phyloP scores from a whole-genome alignment of 164 flowering plant genomes.

The Buxus sempervirens region DNA sequence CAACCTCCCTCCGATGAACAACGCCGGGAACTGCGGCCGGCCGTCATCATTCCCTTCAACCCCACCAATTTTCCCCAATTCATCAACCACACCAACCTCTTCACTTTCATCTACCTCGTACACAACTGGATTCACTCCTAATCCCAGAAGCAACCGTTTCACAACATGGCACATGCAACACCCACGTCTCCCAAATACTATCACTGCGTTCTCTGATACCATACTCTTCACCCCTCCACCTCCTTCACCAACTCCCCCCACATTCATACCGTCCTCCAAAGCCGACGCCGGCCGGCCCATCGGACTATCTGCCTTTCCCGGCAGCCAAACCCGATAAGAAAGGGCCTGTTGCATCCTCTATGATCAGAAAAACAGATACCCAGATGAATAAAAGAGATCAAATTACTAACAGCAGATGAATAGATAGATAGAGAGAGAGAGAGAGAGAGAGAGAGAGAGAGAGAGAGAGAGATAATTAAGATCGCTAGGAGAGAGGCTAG shows the following conservation, averaged over 20 bases:
- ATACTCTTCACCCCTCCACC: slow-evolving; percentile 3
- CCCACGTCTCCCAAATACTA: slow-evolving; percentile 28
- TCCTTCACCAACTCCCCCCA: background rate
- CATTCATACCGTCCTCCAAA: background rate
- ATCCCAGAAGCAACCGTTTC: slow-evolving; percentile 24
- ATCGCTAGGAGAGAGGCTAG: background rate
- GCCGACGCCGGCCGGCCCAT: background rate
- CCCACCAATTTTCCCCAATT: slow-evolving; percentile 3
- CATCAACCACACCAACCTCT: slow-evolving; percentile 10
- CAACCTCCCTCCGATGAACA: slow-evolving; percentile 47
- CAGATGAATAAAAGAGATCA: too few species aligned
- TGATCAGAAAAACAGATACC: background rate
- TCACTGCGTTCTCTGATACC: slow-evolving; percentile 26
- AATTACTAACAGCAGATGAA: too few species aligned
- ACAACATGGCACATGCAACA: slow-evolving; percentile 44
- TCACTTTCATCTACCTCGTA: slow-evolving; percentile 22
- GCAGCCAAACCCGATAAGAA: slow-evolving; percentile 8
- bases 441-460: too few species aligned
- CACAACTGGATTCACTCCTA: slow-evolving; percentile 31
- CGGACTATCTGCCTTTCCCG: background rate
- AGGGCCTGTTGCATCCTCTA: slow-evolving; percentile 14
- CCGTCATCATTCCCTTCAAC: background rate
- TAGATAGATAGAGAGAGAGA: too few species aligned
- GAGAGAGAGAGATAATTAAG: too few species aligned
- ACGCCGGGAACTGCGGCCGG: slow-evolving; percentile 33